Evolutionary conservation across 495 filamentous ascomycete genomes (phyloP).

Genomic region (Baudoinia panamericana): DNA sequence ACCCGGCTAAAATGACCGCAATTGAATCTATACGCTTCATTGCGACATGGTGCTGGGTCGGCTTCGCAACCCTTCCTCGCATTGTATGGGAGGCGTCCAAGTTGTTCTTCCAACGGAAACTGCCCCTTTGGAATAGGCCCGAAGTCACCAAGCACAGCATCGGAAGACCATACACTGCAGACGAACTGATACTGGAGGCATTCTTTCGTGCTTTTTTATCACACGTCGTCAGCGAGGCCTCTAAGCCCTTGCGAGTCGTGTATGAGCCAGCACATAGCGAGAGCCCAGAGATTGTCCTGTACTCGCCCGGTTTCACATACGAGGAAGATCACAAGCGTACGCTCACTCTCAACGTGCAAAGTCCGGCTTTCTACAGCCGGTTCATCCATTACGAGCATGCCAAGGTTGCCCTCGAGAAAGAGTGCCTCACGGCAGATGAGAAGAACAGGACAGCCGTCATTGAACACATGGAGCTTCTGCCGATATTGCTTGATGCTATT

Average conservation of each 20-base stretch:
- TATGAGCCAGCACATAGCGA: constrained; percentile 35
- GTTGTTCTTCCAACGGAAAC: constrained; percentile 39
- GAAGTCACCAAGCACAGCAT: constrained; percentile 42
- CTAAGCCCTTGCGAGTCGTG: constrained; percentile 31
- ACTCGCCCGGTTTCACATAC: constrained; percentile 19
- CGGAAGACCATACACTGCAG: constrained; percentile 23
- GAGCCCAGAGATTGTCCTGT: constrained; percentile 7
- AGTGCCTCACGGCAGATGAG: constrained; percentile 29
- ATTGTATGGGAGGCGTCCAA: constrained; percentile 44
- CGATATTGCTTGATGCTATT: constrained; percentile 16
- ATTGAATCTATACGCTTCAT: constrained; percentile 38
- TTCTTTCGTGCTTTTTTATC: constrained; percentile 41
- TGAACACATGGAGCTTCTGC: constrained; percentile 35
- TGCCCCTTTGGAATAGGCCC: constrained; percentile 46
- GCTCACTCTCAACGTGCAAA: constrained; percentile 36
- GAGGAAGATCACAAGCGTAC: constrained; percentile 18
- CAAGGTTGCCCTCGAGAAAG: constrained; percentile 38
- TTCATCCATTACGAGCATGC: constrained; percentile 41
- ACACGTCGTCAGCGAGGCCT: constrained; percentile 32
- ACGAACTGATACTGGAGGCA: constrained; percentile 33
- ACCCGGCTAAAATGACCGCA: constrained; percentile 34
- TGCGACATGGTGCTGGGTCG: constrained; percentile 47
- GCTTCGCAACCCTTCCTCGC: constrained; percentile 47
- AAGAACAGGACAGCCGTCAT: constrained; percentile 41
- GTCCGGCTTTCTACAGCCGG: constrained; percentile 47